Base-by-base conservation (phyloP, 495 filamentous ascomycete species). In the Talaromyces liani region DNA sequence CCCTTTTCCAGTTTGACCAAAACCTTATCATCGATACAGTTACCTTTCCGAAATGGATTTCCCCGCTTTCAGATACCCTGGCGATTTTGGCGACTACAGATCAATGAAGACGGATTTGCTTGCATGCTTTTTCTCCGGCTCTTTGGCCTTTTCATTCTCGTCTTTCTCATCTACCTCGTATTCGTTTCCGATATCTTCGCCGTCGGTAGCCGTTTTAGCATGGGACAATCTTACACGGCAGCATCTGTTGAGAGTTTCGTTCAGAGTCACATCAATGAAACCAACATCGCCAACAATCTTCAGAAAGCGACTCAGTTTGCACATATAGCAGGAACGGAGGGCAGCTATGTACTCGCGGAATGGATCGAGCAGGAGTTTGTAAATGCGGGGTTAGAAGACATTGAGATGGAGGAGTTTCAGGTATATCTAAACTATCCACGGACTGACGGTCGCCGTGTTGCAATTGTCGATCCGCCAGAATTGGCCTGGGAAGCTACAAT, bases 381-480 rank as follows among this genome's bases (percentile, higher is more conserved):
- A 66, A 82, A 76, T 33, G 86, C 87, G 62, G 83, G 83, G 8
- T 77, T 98, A 66, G 91, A 97, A 65, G 75, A 84, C 51, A 85
- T 96, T 29, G 71, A 78, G 45, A 79, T 88, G 66, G 89, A 96
- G 64, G 80, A 87, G 64, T 96, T 91, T 73, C 80, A 89, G 66
- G 92, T 95, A 3, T 98, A 97, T 71, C 73, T 98, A 65, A 97
- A 98, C 75, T 98, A 95, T 67, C 93, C 94, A 7, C 90, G 83
- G 67, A 69, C 77, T 2, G 88, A 81, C 58, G 93, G 92, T 3
- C 80, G 94, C 67, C 85, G 86, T 69, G 87, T 99, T 62, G 85
- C 91, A 56, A 91, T 98, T 60, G 73, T 96, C 55, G 87, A 90
- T 58, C 91, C 90, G 3, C 79, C 82, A 24, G 80, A 85, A 61